Base-by-base conservation (phyloP, 768 basidiomycete species). In the Collybia sordida region DNA sequence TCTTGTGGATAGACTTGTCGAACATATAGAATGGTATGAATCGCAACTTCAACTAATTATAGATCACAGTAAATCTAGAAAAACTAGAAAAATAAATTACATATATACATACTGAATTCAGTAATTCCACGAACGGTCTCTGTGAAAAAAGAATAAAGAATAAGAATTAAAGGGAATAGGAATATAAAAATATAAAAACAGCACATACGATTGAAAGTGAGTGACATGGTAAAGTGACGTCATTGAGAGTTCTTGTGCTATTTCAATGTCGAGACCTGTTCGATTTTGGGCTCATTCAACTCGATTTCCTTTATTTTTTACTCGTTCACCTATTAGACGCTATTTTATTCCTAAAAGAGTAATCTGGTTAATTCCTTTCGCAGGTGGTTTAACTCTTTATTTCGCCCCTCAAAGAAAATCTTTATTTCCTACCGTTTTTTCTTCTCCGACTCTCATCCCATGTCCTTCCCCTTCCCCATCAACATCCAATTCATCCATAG, bases 1-100 rank as follows among this genome's bases (percentile, higher is more conserved):
- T 90, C 90, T 37, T 86, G 74, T 0, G 95, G 96, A 60, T 98
- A 98, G 43, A 98, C 77, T 57, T 90, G 87, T 17, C 96, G 86
- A 23, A 93, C 83, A 61, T 91, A 97, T 4, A 98, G 79, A 53
- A 98, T 92, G 3, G 86, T 86, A 62, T 98, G 95, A 52, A 97
- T 86, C 8, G 91, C 90, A 24, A 95, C 90, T 63, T 98, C 96
- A 58, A 98, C 96, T 98, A 15, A 25, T 43, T 27, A 18, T 18
- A 42, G 42, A 34, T 24, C n/a, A n/a, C 14, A 19, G 21, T 11
- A 45, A 23, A 31, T 31, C 23, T 7, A 14, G 19, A 17, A 19
- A 5, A 38, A 18, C 34, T 11, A 6, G 21, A n/a, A 24, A 43
- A 45, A 51, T 8, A 37, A 28, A n/a, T n/a, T n/a, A 36, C 38